A percentile compares a stretch with the other conserved stretches of the same genome.
phyloP scores from a whole-genome alignment of 2,329 filamentous ascomycete genomes.

The Neofusicoccum cordaticola region DNA sequence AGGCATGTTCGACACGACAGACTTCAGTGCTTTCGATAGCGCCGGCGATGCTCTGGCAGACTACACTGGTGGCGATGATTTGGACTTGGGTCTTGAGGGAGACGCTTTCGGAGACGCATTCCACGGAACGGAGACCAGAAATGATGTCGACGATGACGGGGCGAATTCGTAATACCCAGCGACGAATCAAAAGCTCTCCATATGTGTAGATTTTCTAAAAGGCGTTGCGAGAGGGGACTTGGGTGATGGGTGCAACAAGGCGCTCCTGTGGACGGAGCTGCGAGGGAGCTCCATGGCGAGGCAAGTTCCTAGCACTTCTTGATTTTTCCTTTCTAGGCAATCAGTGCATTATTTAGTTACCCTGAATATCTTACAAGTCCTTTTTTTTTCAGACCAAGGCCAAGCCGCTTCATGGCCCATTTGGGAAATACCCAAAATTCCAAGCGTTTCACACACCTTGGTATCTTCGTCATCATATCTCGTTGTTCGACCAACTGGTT shows the following conservation, averaged over 20 bases:
- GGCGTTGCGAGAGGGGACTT: not conserved
- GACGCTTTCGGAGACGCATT: slow-evolving; percentile 42
- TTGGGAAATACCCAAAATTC: not conserved
- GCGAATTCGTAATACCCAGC: not conserved
- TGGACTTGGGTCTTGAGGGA: slow-evolving; percentile 37
- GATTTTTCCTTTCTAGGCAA: not conserved
- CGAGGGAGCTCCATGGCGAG: not conserved
- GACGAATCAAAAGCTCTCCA: not conserved
- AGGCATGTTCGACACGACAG: slow-evolving; percentile 38
- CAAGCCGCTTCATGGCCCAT: not conserved
- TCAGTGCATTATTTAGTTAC: not conserved
- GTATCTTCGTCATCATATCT: not conserved
- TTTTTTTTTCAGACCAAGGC: not conserved
- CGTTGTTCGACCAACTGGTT: not conserved
- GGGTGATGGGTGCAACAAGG: not conserved
- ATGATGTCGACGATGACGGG: slow-evolving; percentile 7
- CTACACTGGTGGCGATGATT: slow-evolving; percentile 34
- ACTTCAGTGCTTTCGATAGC: slow-evolving; percentile 37
- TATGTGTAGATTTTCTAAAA: not conserved
- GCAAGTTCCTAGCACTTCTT: not conserved
- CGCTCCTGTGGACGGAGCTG: not conserved
- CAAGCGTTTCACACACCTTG: not conserved
- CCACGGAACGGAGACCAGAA: slow-evolving; percentile 35
- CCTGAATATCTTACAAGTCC: not conserved
- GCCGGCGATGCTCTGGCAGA: slow-evolving; percentile 40